Evolutionary conservation across 2,329 filamentous ascomycete genomes (phyloP).

Genomic region (Monilinia fructigena): DNA sequence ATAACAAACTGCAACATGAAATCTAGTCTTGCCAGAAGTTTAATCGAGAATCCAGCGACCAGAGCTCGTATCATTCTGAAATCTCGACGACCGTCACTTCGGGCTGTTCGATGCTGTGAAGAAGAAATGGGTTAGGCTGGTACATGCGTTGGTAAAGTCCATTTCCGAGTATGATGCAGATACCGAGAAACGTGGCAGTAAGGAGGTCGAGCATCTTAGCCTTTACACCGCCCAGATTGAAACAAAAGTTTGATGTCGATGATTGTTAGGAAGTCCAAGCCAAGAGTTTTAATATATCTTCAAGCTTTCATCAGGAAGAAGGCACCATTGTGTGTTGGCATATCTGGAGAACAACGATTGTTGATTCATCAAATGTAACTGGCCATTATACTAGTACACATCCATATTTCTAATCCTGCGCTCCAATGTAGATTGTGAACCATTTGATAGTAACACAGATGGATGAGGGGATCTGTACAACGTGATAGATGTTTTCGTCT

Average conservation of each 20-base stretch:
- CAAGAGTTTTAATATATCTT: background rate
- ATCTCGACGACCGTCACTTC: background rate
- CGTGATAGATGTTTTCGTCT: constrained; percentile 8
- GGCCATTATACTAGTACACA: background rate
- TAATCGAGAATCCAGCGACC: background rate
- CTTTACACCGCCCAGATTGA: background rate
- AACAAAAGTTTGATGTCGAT: background rate
- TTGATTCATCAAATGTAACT: background rate
- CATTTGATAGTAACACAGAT: constrained; percentile 1
- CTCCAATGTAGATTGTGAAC: background rate
- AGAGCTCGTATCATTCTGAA: background rate
- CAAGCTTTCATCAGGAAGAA: background rate
- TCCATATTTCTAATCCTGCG: background rate
- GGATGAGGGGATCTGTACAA: constrained; percentile 8
- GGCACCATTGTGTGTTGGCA: background rate
- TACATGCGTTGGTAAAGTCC: background rate
- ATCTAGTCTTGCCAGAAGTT: background rate
- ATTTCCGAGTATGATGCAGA: constrained; percentile 11
- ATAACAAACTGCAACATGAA: background rate
- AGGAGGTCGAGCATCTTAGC: constrained; percentile 18
- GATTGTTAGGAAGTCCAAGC: background rate
- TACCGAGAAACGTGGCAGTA: constrained; percentile 13
- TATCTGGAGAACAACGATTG: background rate
- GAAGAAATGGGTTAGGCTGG: background rate
- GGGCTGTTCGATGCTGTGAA: background rate